Evolutionary conservation across 768 basidiomycete genomes (phyloP), one percentile per base, ranked within the genome.

Genomic region (Roridomyces roridus): DNA sequence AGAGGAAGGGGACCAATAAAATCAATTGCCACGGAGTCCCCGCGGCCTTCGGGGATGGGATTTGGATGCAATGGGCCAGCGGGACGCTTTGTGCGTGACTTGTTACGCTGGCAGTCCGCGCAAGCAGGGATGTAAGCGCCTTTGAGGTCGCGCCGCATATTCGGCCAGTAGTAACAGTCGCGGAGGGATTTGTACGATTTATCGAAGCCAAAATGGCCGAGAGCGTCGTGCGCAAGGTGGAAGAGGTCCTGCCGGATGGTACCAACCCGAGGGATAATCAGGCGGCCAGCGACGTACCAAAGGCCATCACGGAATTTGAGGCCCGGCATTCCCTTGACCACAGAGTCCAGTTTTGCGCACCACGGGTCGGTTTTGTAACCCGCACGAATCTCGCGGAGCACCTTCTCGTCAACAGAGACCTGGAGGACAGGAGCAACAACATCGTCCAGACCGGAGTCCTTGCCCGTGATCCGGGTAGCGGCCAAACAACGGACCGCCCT

Each of bases 31-130:
- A 60, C 49, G 0, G 51, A 64, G 23, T 60, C 49, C 10, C 57
- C 42, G 4, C 46, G 50, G 1, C 24, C 23, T 25, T 68, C 64
- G 1, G 65, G 67, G 11, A 72, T 55, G 0, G 68, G 66, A 0
- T 68, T 46, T 0, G 68, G 68, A 35, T 74, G 74, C 0, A 65
- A 45, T 4, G 62, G 63, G 0, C 72, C 68, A 0, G 67, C 25
- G 23, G 42, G 48, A 77, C 77, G n/a, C n/a, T n/a, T n/a, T n/a
- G n/a, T n/a, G n/a, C n/a, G n/a, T n/a, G n/a, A n/a, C n/a, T n/a
- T n/a, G 64, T 76, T 69, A 0, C 67, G 50, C 37, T 73, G 70
- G 36, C 77, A 79, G 7, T 65, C 48, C 8, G 64, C 51, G 65
- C 71, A 62, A 2, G 43, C 43, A 0, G 64, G 64, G 2, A 74